phyloP scores from a whole-genome alignment of 2,329 filamentous ascomycete species.

The Claviceps sp. region DNA sequence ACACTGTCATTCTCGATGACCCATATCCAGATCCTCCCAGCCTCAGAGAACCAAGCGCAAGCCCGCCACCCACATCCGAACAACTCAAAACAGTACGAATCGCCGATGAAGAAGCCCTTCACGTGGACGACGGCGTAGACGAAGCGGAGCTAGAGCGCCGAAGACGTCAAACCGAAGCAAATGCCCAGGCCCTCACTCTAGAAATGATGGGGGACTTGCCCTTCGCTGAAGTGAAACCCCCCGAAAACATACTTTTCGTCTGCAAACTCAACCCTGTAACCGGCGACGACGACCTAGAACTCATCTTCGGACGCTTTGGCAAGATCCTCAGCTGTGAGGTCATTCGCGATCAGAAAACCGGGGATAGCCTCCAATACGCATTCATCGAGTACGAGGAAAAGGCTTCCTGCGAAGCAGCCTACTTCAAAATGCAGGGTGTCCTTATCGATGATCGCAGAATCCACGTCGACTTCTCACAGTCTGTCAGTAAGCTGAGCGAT shows the following conservation, averaged over 20 bases:
- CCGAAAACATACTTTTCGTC: slow-evolving; percentile 93
- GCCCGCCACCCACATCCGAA: slow-evolving; percentile 67
- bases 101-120: slow-evolving; percentile 71
- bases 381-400: slow-evolving; percentile 96
- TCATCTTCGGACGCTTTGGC: slow-evolving; percentile 95
- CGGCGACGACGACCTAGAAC: slow-evolving; percentile 80
- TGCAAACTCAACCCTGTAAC: slow-evolving; percentile 98
- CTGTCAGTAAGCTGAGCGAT: slow-evolving; percentile 75
- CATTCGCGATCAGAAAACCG: slow-evolving; percentile 84
- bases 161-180: slow-evolving; percentile 76
- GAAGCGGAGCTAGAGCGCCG: slow-evolving; percentile 69
- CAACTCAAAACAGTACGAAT: slow-evolving; percentile 89
- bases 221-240: slow-evolving; percentile 93
- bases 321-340: slow-evolving; percentile 93
- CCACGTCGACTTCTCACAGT: slow-evolving; percentile 97
- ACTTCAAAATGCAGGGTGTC: slow-evolving; percentile 97
- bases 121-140: slow-evolving; percentile 56
- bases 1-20: slow-evolving; percentile 85
- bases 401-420: slow-evolving; percentile 83
- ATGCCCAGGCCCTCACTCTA: slow-evolving; percentile 84
- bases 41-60: slow-evolving; percentile 62
- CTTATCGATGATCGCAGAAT: slow-evolving; percentile 95
- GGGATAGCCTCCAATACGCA: slow-evolving; percentile 90
- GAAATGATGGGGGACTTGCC: slow-evolving; percentile 97
- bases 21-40: slow-evolving; percentile 74